phyloP scores from a whole-genome alignment of 2,329 filamentous ascomycete genomes.

The Cytospora schulzeri region DNA sequence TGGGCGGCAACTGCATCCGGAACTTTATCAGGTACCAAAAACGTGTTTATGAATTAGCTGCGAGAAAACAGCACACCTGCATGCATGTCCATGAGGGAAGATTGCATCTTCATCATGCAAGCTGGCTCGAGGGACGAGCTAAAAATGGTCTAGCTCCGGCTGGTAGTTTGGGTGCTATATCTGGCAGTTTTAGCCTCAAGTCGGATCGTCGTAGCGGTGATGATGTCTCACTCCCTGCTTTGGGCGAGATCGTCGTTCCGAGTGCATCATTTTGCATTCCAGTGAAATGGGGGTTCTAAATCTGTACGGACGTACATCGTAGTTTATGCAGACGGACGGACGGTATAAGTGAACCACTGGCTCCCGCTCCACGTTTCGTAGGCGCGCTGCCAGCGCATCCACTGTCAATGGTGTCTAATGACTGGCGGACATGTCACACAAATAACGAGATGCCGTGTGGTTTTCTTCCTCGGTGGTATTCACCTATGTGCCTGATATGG shows the following conservation, averaged over 20 bases:
- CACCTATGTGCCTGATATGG: background rate
- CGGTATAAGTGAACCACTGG: constrained; percentile 4
- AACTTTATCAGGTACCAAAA: background rate
- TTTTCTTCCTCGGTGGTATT: background rate
- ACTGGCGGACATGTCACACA: no score
- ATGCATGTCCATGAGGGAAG: background rate
- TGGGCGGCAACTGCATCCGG: background rate
- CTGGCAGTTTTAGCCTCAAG: background rate
- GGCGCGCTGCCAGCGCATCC: constrained; percentile 26
- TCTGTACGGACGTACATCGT: background rate
- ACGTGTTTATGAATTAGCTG: background rate
- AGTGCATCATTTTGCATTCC: background rate
- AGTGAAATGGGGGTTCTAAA: background rate
- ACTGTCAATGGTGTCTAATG: constrained; percentile 8
- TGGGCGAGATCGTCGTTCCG: background rate
- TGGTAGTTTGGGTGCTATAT: background rate
- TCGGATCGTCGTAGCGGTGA: background rate
- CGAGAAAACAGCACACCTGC: background rate
- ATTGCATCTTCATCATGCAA: background rate
- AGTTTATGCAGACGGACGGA: background rate
- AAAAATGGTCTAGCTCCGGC: background rate
- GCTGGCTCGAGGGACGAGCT: no score
- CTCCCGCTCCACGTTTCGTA: background rate
- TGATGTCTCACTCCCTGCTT: background rate
- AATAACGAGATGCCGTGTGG: background rate